A percentile compares a stretch with the other conserved stretches of the same genome.
Conservation (phyloP, 75 land plant genomes). For the Chamaecyparis obtusa region DNA sequence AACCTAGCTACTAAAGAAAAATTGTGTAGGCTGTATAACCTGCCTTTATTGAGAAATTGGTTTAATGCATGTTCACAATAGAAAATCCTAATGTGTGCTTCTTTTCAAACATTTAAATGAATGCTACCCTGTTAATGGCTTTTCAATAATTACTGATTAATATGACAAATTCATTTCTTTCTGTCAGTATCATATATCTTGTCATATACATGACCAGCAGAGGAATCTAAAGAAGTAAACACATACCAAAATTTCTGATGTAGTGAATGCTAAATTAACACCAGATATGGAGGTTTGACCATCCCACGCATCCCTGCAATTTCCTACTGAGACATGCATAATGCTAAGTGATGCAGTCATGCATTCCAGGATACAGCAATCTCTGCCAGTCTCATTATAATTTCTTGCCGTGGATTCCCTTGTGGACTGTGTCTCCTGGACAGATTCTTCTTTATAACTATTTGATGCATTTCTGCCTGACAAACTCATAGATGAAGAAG, state of each 20-base stretch:
- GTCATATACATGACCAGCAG: neutral
- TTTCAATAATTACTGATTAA: neutral
- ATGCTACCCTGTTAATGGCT: neutral
- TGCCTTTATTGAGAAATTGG: neutral
- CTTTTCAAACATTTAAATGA: neutral
- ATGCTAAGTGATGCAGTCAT: conserved; percentile 25
- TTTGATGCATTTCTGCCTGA: conserved; percentile 13
- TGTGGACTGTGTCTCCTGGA: neutral
- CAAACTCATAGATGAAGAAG: neutral
- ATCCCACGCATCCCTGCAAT: conserved; percentile 43
- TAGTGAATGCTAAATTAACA: conserved; percentile 59
- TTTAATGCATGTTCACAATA: neutral
- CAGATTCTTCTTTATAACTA: conserved; percentile 8
- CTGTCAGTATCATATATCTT: neutral
- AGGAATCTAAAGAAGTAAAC: neutral
- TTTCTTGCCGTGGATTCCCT: conserved; percentile 10
- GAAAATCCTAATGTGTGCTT: neutral
- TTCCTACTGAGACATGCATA: conserved; percentile 28
- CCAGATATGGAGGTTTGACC: conserved; percentile 69
- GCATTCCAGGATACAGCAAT: conserved; percentile 45
- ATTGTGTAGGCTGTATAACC: neutral
- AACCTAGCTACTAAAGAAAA: neutral
- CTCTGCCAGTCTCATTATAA: conserved; percentile 6
- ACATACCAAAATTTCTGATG: conserved; percentile 66
- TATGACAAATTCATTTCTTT: neutral